Evolutionary conservation across 2,329 filamentous ascomycete species (phyloP), one percentile per base, ranked within the genome.

Genomic region (Bretziella fagacearum): DNA sequence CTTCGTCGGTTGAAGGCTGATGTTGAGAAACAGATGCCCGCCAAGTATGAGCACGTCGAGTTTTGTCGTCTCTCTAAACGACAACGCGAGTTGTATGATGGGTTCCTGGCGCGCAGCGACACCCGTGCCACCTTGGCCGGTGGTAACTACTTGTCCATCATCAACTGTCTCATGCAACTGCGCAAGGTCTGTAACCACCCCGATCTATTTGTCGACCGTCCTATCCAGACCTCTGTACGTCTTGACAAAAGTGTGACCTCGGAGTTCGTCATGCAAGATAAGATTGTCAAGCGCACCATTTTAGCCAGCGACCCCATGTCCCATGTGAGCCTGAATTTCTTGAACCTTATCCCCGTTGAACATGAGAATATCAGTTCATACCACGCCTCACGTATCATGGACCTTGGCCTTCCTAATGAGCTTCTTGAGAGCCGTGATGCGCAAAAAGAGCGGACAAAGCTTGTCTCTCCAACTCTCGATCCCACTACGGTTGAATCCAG

Each of bases 171-270:
- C 44, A 94, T 98, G 86, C 91, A 94, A 59, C 69, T 98, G 46
- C 79, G 91, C 42, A 95, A 96, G 60, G 93, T 98, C 44, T 98
- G 91, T 70, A 98, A 98, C 55, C 91, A 98, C 58, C 93, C 91
- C 0, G 91, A 98, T 62, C 70, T 98, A 6, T 98, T 98, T 56
- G 83, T 96, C 55, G 93, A 93, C 50, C 77, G 91, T 13, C 87
- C 86, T 1, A 96, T 98, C 56, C 91, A 93, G 63, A 98, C 89
- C 0, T 96, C 91, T 1, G 93, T 95, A 60, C 84, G 86, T 3
- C 93, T 96, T 81, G 70, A 75, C 22, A 81, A 71, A 53, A 93
- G 87, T 2, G 78, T 85, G 2, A 26, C 49, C n/a, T 35, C 49
- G 3, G 41, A 44, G 10, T 51, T 44, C 30, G 20, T 30, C 4